These are phyloP conservation scores for Cyberlindnera subsufficiens DNA, from an alignment of 805 yeast genomes.

Conservation along the genomic window DNA sequence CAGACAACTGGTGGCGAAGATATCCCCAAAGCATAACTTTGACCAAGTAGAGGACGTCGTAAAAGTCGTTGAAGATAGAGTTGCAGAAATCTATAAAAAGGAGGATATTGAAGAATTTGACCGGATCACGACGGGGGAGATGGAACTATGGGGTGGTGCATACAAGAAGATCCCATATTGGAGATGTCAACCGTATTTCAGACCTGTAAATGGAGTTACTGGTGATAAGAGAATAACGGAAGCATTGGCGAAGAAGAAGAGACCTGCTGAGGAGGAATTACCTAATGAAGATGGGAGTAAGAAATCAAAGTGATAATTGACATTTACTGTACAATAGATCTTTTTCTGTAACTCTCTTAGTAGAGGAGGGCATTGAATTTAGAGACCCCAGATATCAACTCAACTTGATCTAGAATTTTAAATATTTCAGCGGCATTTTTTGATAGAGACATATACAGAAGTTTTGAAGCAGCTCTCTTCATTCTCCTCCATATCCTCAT, in stretches of 20 bases:
- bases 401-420: too few relatives aligned
- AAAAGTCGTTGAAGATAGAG: constrained; percentile 58
- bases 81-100: constrained; percentile 46
- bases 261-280: constrained; percentile 20
- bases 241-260: constrained; percentile 21
- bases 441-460: too few relatives aligned
- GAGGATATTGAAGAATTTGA: constrained; percentile 54
- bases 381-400: too few relatives aligned
- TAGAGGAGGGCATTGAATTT: too few relatives aligned
- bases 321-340: neutral
- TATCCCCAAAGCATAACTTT: constrained; percentile 36
- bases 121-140: constrained; percentile 45
- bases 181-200: constrained; percentile 94
- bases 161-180: constrained; percentile 86
- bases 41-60: constrained; percentile 54
- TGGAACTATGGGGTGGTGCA: constrained; percentile 69
- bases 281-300: constrained; percentile 12
- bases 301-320: constrained; percentile 2
- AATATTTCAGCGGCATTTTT: too few relatives aligned
- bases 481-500: too few relatives aligned
- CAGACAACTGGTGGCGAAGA: constrained; percentile 62
- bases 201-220: constrained; percentile 77
- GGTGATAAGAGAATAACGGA: constrained; percentile 37
- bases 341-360: too few relatives aligned
- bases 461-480: too few relatives aligned